Base-by-base conservation (phyloP, 495 filamentous ascomycete species). In the Alectoria sarmentosa region DNA sequence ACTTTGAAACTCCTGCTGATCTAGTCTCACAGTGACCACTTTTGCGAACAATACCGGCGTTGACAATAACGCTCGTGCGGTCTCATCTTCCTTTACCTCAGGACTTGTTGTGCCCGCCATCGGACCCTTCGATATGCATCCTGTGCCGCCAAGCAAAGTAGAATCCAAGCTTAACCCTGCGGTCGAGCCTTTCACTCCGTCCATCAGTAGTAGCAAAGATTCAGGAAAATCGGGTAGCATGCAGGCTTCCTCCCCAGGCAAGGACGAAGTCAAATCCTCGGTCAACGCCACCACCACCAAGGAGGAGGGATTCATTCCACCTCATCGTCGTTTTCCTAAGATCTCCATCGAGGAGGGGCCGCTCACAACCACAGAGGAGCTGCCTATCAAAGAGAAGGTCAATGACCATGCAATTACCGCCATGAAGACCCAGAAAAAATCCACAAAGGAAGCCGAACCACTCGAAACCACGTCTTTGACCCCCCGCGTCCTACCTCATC, bases 131-230 rank as follows among this genome's bases (percentile, higher is more conserved):
- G 49, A 5, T 4, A 5, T 17, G 26, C 4, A 32, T 19, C 28
- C 49, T 54, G 28, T 17, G 14, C 30, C 49, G 49, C 49, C 49
- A 32, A 19, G 28, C 23, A 54, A 54, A 54, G 23, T 30, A 7
- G 34, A 34, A 34, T 55, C 52, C 15, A 55, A 34, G 30, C 52
- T 55, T 17, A 34, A 55, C 52, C 52, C 52, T 5, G 30, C 30
- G 17, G 52, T 55, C 28, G 28, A 30, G 17, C 30, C 28, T 9
- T 55, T 55, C 30, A 34, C 52, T 55, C 52, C 52, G 3, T 21
- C 52, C 52, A 55, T 21, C 30, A 34, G 52, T 17, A 55, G 28
- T 55, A 17, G 52, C 52, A 55, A 34, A 34, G 28, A 55, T 55
- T 36, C 30, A 8, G 52, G 30, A 21, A 34, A 55, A 34, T 34